Evolutionary conservation across 1,284 basidiomycete genomes (phyloP), one percentile per base, ranked within the genome.

Genomic region (Laetiporus sulphureus): DNA sequence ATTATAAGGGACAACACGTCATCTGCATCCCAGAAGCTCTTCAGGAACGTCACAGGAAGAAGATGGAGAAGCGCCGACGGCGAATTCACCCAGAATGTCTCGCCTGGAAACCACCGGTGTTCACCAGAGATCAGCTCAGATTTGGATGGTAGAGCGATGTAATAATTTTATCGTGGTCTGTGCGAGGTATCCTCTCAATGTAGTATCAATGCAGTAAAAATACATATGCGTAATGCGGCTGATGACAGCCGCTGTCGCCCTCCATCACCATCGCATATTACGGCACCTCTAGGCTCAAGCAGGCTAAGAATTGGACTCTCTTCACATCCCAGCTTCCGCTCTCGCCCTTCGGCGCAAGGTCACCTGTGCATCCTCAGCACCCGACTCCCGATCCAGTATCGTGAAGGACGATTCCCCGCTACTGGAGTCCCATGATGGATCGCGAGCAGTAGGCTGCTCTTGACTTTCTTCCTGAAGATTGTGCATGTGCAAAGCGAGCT

Each of bases 1-100:
- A 93, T 60, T 92, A 90, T 72, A 95, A 96, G 60, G 93, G 92
- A 16, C 86, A 91, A 56, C 91, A 99, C 64, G 84, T 95, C 51
- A 89, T 99, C 49, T 91, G 86, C 61, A 73, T 99, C 32, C 91
- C 91, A 35, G 92, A 96, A 51, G 78, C 86, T 16, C 83, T 97
- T 22, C 74, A 98, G 41, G 93, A 95, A 59, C 85, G 92, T 59
- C 85, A 97, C 64, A 82, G 87, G 62, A 92, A 91, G 63, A 73
- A 80, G 25, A 79, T 77, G 66, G 77, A 72, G 56, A 99, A 98
- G 69, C 76, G 80, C 43, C 73, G 84, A 47, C 74, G 83, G 41
- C 70, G 83, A 37, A 96, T 99, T 53, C 75, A 90, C 51, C 73
- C 95, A 13, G 81, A 87, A 41, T 72, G 73, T 57, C 70, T 99